A percentile compares a stretch with the other conserved stretches of the same genome.
Conservation (phyloP, 2,329 filamentous ascomycete genomes). For the Orbilia oligospora region DNA sequence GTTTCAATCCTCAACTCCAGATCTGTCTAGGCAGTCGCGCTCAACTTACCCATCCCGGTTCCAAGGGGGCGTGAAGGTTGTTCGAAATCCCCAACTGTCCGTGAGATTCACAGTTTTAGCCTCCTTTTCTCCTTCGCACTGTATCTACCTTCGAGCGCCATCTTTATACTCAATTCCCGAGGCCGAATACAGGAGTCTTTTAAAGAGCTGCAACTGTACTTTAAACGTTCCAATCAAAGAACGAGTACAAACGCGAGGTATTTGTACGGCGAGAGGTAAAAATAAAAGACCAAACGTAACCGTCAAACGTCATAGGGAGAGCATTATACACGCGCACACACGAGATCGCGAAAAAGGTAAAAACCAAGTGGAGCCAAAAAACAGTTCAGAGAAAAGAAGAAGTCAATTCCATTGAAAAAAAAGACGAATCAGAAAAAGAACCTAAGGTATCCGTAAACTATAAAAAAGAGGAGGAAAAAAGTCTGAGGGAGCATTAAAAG, state of each 20-base stretch:
- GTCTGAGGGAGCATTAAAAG: slow-evolving; percentile 11
- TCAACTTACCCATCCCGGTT: not conserved
- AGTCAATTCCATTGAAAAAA: slow-evolving; percentile 19
- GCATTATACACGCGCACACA: not conserved
- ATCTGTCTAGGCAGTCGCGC: not conserved
- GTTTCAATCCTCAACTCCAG: not conserved
- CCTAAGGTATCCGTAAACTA: slow-evolving; percentile 29
- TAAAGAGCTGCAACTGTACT: slow-evolving; percentile 24
- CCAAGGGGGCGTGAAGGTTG: not conserved
- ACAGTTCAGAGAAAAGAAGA: slow-evolving; percentile 4
- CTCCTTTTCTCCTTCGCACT: not conserved
- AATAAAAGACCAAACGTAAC: slow-evolving; percentile 15
- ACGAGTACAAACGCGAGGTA: slow-evolving; percentile 12
- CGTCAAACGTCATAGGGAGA: slow-evolving; percentile 29
- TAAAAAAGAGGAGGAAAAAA: not conserved
- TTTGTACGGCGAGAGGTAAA: not conserved
- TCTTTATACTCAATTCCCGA: not conserved
- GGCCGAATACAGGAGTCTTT: slow-evolving; percentile 25
- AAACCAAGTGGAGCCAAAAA: slow-evolving; percentile 12
- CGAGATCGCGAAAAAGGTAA: not conserved
- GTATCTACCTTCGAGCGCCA: not conserved
- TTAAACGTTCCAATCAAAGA: slow-evolving; percentile 2
- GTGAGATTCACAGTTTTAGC: slow-evolving; percentile 4
- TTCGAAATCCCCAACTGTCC: not conserved
- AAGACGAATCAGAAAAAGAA: not conserved